These are phyloP conservation scores for Alternaria burnsii DNA, from an alignment of 2,329 filamentous ascomycete species.

Conservation along the genomic window DNA sequence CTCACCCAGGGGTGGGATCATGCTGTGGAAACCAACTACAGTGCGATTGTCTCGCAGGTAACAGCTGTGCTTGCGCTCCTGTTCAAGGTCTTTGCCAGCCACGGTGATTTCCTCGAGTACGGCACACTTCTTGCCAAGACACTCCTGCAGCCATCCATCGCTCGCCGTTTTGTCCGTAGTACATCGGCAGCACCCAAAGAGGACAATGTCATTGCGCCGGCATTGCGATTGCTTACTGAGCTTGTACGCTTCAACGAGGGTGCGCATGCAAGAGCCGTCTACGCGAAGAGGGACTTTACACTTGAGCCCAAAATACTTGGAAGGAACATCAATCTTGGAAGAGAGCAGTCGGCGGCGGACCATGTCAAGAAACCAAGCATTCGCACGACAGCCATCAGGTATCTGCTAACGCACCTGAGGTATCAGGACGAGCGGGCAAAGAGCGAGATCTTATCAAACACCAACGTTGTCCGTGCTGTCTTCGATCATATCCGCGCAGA, in stretches of 20 bases:
- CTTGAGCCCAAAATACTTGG: conserved; percentile 76
- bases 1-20: conserved; percentile 90
- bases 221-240: conserved; percentile 84
- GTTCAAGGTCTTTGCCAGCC: conserved; percentile 77
- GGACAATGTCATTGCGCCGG: conserved; percentile 88
- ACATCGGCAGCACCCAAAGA: conserved; percentile 82
- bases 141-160: conserved; percentile 79
- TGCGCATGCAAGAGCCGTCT: conserved; percentile 77
- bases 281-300: conserved; percentile 78
- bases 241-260: conserved; percentile 88
- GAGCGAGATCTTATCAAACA: conserved; percentile 81
- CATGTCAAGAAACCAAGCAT: conserved; percentile 75
- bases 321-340: conserved; percentile 79
- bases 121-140: conserved; percentile 83
- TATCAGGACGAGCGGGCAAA: conserved; percentile 81
- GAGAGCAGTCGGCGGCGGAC: conserved; percentile 65
- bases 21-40: conserved; percentile 80
- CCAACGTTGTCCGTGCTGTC: conserved; percentile 71
- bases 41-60: conserved; percentile 80
- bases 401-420: conserved; percentile 80
- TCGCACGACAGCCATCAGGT: conserved; percentile 81
- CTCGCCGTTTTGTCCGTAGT: conserved; percentile 81
- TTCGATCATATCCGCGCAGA: conserved; percentile 82
- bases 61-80: conserved; percentile 83
- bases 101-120: conserved; percentile 76